Base-by-base conservation (phyloP, 1,284 basidiomycete genomes). In the Neonothopanus nambi region DNA sequence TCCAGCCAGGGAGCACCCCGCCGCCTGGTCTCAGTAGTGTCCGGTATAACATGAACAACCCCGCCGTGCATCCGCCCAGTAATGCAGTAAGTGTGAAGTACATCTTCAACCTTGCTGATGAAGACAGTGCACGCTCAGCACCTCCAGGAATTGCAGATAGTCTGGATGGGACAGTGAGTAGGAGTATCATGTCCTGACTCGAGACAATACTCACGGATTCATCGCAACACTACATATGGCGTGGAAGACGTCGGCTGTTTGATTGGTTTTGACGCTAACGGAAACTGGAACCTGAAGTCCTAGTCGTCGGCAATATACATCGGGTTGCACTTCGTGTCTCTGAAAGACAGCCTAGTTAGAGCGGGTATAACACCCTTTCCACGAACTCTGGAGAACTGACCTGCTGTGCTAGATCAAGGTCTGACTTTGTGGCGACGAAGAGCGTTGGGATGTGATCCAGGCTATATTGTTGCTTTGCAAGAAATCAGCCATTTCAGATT, bases 401-500 rank as follows among this genome's bases (percentile, higher is more conserved):
- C 79, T 96, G 94, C 64, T 95, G 84, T 15, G 96, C 96, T 41
- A 98, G 85, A 71, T 99, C 96, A 35, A 98, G 80, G 69, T 99
- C 96, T 7, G 94, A 95, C 74, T 99, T 99, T 30, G 96, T 99
- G 12, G 97, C 96, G n/a, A 99, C 94, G 67, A 98, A 98, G 23
- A 98, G 76, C 23, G 91, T 93, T 9, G 96, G 95, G 67, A 97
- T 91, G 67, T 93, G 88, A 68, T 98, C 93, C 33, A 96, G 77
- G 59, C 85, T 93, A 69, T 98, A 97, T 81, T 96, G 94, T 90
- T 98, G 95, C 91, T 96, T 70, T 56, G 24, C 33, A 53, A 39
- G 48, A 35, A 51, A 13, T 43, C 37, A 51, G 41, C n/a, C 39
- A 51, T 21, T 28, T 28, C 36, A 55, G 13, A 46, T 28, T 12